Evolutionary conservation across 1,284 basidiomycete genomes (phyloP).

Genomic region (Tilletia caries): DNA sequence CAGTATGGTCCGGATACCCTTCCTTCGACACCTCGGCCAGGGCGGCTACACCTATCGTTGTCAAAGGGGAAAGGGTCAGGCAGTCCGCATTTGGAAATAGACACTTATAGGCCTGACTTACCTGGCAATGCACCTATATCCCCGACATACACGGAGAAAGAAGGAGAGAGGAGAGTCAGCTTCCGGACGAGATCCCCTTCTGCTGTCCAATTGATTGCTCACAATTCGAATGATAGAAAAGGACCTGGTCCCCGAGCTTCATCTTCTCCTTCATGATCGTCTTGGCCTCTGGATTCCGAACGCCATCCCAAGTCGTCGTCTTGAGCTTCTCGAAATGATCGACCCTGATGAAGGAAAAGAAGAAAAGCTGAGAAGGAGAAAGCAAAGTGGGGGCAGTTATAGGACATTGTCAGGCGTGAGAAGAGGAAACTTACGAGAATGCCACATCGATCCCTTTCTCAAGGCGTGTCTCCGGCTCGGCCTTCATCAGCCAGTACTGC

Average conservation of each 20-base stretch:
- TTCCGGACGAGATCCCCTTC: neutral
- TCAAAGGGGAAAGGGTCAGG: neutral
- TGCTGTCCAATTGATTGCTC: constrained; percentile 58
- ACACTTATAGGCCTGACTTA: neutral
- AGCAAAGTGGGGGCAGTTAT: neutral
- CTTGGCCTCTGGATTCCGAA: constrained; percentile 83
- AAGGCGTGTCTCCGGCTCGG: constrained; percentile 44
- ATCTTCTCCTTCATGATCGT: constrained; percentile 80
- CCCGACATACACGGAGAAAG: neutral
- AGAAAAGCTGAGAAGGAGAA: neutral
- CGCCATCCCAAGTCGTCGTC: constrained; percentile 84
- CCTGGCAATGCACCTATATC: neutral
- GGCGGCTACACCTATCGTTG: constrained; percentile 70
- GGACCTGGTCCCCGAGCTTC: constrained; percentile 75
- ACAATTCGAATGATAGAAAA: constrained; percentile 86
- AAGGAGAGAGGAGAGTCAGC: neutral
- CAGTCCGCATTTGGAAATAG: neutral
- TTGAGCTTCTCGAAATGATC: constrained; percentile 31
- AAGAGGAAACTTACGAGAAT: constrained; percentile 21
- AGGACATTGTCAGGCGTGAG: neutral
- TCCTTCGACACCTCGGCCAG: constrained; percentile 63
- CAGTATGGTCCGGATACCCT: constrained; percentile 32
- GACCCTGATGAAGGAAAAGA: too few species aligned
- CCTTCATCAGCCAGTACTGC: constrained; percentile 47
- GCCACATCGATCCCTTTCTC: constrained; percentile 46